Evolutionary conservation across 257 asterid species (phyloP), one percentile per base, ranked within the genome.

Genomic region (Gynochthodes officinalis): DNA sequence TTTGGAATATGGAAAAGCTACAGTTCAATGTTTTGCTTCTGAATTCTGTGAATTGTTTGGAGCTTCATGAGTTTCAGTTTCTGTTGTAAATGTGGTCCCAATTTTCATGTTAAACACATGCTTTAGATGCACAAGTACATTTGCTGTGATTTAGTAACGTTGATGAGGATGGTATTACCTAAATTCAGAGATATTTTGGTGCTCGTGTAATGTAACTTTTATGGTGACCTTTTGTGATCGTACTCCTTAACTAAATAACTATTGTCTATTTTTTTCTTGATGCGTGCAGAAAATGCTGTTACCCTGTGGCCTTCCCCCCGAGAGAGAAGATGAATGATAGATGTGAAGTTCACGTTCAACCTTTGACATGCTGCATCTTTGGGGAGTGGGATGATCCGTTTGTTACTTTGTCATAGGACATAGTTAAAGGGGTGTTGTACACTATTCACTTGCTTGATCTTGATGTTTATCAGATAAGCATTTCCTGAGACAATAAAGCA

Each of bases 221-320:
- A 5, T 16, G 16, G 21, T 62, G 40, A 12, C n/a, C 52, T 25
- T 7, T 59, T 16, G 2, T 23, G 28, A 37, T 39, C 30, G 1
- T 37, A 7, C 7, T 60, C 61, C 37, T 72, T 46, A 4, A 63
- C 53, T 55, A 5, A 75, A 44, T 11, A 49, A 27, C 53, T 19
- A 12, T 32, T n/a, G 19, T 23, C 16, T 12, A 6, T 25, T 33
- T 64, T 55, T 18, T 70, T 53, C 14, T 69, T 25, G 59, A 50
- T 28, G 42, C 64, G 33, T 79, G 89, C 94, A 93, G 97, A 93
- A 93, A 93, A 93, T 93, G 96, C 88, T 93, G 64, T 78, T 88
- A 85, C 98, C 97, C 8, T 90, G 97, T 76, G 97, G 98, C 23
- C 86, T 88, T 71, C 96, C 97, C 70, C 98, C 98, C 0, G 97